phyloP scores from a whole-genome alignment of 257 asterid genomes.

The Salvia miltiorrhiza region DNA sequence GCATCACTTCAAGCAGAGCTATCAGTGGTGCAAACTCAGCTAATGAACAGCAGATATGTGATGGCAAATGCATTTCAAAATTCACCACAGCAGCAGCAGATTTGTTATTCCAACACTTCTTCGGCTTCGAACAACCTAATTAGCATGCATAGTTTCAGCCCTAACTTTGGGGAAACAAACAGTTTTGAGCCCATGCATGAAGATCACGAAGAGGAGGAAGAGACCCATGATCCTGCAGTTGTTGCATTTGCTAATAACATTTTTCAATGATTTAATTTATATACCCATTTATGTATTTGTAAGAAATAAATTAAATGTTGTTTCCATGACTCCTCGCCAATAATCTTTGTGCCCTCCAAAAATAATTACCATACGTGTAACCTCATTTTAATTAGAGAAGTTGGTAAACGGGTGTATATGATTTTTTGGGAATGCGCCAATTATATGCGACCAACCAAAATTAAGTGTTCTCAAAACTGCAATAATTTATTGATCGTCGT shows the following conservation, averaged over 20 bases:
- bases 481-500: too few species aligned
- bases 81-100: slow-evolving; percentile 29
- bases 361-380: neutral
- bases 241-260: slow-evolving; percentile 55
- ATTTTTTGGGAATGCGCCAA: too few species aligned
- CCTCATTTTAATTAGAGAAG: neutral
- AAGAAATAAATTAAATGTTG: neutral
- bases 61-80: slow-evolving; percentile 57
- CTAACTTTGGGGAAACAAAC: slow-evolving; percentile 40
- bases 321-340: neutral
- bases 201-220: slow-evolving; percentile 57
- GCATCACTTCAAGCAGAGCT: slow-evolving; percentile 76
- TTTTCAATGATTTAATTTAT: slow-evolving; percentile 43
- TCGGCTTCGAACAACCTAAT: slow-evolving; percentile 62
- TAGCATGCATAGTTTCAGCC: slow-evolving; percentile 36
- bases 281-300: too few species aligned
- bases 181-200: slow-evolving; percentile 47
- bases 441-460: too few species aligned
- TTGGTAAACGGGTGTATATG: neutral
- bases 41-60: slow-evolving; percentile 59
- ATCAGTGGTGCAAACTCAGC: slow-evolving; percentile 63
- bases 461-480: too few species aligned
- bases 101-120: slow-evolving; percentile 62
- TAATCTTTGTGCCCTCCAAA: slow-evolving; percentile 4
- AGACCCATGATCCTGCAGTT: slow-evolving; percentile 49